Percentiles rank a stretch among this genome's conserved stretches.
Evolutionary conservation across 306 rosid genomes (phyloP).

Genomic region (Castanea sativa): DNA sequence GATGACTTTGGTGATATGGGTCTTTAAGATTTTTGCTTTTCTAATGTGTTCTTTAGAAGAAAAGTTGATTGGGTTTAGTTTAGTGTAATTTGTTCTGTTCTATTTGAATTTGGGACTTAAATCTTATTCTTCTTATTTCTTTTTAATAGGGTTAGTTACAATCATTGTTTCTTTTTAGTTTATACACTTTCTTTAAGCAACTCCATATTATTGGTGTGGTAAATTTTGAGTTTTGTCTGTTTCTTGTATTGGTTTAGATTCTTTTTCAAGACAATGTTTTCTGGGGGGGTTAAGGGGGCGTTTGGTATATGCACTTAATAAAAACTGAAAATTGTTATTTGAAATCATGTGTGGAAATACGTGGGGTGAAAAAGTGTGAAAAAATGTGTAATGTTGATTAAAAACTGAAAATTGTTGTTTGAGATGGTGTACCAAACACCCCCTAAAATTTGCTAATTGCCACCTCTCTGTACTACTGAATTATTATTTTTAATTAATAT

Average conservation of each 20-base stretch:
- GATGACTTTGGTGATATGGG: slow-evolving; percentile 12
- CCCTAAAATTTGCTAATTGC: too few relatives aligned
- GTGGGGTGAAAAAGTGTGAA: too few relatives aligned
- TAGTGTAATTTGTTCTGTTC: background rate
- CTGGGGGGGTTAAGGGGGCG: background rate
- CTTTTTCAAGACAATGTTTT: background rate
- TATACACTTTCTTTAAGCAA: background rate
- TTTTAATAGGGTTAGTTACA: background rate
- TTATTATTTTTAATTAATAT: background rate
- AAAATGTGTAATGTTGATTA: too few relatives aligned
- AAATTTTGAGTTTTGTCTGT: background rate
- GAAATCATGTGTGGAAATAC: too few relatives aligned
- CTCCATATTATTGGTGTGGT: background rate
- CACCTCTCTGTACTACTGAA: too few relatives aligned
- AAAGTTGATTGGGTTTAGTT: background rate
- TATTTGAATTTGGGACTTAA: background rate
- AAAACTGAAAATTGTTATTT: too few relatives aligned
- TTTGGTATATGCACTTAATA: too few relatives aligned
- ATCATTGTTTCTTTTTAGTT: background rate
- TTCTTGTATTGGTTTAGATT: background rate
- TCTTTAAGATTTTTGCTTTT: background rate
- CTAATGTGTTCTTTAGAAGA: background rate
- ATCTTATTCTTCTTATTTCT: background rate
- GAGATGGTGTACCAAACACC: too few relatives aligned
- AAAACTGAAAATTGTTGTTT: too few relatives aligned